Evolutionary conservation across 345 rosid genomes (phyloP).

Genomic region (Hevea brasiliensis): DNA sequence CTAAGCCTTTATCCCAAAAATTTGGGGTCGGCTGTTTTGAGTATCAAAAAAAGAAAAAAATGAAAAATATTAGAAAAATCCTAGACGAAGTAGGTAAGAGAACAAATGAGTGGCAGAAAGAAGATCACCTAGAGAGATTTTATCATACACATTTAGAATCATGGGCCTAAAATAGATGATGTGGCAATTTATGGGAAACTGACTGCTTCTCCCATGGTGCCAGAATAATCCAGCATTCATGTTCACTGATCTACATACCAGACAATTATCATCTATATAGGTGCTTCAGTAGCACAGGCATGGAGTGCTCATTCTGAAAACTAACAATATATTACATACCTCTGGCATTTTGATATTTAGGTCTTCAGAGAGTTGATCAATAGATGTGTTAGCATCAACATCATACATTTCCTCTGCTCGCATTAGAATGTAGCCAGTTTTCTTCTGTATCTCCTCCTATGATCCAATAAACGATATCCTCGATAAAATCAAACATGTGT

Average conservation of each 20-base stretch:
- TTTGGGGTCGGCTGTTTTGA: too few relatives aligned
- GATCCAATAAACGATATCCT: conserved; percentile 15
- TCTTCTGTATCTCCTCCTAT: conserved; percentile 99
- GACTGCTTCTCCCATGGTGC: background rate
- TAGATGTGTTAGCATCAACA: conserved; percentile 96
- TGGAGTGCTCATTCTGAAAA: background rate
- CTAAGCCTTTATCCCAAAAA: too few relatives aligned
- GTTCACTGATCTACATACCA: background rate
- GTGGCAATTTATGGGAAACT: background rate
- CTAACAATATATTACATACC: conserved; percentile 42
- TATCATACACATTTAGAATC: background rate
- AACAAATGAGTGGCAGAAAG: background rate
- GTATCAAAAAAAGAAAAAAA: background rate
- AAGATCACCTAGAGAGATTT: background rate
- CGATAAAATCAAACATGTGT: background rate
- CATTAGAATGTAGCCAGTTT: conserved; percentile 96
- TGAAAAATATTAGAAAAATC: background rate
- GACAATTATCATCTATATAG: background rate
- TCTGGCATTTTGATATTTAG: conserved; percentile 93
- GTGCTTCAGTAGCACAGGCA: background rate
- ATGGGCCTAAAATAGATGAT: background rate
- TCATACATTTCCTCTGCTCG: conserved; percentile 92
- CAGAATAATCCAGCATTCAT: background rate
- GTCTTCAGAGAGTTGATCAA: conserved; percentile 95
- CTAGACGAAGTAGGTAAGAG: background rate